A percentile compares a stretch with the other conserved stretches of the same genome.
phyloP scores from a whole-genome alignment of 495 filamentous ascomycete species.

The Aspergillus hancockii region DNA sequence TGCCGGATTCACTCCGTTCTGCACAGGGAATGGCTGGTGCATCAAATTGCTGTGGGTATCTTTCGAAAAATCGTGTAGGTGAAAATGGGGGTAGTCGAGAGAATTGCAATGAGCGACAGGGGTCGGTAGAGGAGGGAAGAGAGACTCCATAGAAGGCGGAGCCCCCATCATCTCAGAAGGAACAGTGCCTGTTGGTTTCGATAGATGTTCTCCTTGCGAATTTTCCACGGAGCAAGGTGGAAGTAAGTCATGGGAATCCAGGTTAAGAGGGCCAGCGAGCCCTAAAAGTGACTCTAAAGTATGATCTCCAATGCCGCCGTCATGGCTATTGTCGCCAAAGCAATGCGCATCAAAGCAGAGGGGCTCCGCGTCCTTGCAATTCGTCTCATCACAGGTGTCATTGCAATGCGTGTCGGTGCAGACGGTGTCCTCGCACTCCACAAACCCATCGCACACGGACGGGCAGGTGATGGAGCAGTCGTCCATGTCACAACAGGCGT shows the following conservation, averaged over 20 bases:
- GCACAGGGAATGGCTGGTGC: slow-evolving; percentile 26
- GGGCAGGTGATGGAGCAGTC: slow-evolving; percentile 44
- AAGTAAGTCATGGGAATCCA: slow-evolving; percentile 33
- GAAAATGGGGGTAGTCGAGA: slow-evolving; percentile 33
- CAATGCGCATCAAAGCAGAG: slow-evolving; percentile 48
- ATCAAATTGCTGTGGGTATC: slow-evolving; percentile 29
- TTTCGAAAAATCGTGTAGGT: slow-evolving; percentile 37
- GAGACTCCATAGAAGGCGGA: slow-evolving; percentile 26
- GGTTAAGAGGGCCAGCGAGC: slow-evolving; percentile 31
- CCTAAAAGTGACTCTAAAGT: slow-evolving; percentile 40
- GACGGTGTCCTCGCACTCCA: slow-evolving; percentile 44
- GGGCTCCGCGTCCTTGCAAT: slow-evolving; percentile 34
- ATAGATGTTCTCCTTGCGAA: slow-evolving; percentile 18
- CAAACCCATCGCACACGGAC: slow-evolving; percentile 46
- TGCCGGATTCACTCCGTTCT: slow-evolving; percentile 37
- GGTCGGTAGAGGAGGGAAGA: slow-evolving; percentile 29
- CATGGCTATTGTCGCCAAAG: slow-evolving; percentile 24
- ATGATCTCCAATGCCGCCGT: slow-evolving; percentile 26
- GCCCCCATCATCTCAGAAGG: slow-evolving; percentile 19
- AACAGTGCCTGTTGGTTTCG: slow-evolving; percentile 26
- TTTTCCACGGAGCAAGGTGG: slow-evolving; percentile 25
- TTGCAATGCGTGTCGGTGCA: slow-evolving; percentile 43
- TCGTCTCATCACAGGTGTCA: slow-evolving; percentile 27
- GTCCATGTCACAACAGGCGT: slow-evolving; percentile 46
- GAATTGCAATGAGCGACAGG: slow-evolving; percentile 38